Percentiles rank a stretch among this genome's conserved stretches.
Conservation (phyloP, 2,329 filamentous ascomycete genomes). For the Penicillium italicum region DNA sequence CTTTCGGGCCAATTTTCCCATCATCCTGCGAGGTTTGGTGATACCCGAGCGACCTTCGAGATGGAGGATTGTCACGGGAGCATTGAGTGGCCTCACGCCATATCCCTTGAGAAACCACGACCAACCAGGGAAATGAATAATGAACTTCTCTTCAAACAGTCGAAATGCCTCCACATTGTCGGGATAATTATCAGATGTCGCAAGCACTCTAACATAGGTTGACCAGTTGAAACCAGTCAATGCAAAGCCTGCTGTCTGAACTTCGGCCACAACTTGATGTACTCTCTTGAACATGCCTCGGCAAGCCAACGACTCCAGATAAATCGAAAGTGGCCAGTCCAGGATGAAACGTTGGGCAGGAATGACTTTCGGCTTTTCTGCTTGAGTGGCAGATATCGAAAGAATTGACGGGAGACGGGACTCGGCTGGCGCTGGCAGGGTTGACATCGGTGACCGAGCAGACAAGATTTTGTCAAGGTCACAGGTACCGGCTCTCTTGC, state of each 20-base stretch:
- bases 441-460: neutral
- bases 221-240: constrained; percentile 81
- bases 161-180: constrained; percentile 60
- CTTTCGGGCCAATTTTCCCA: constrained; percentile 31
- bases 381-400: neutral
- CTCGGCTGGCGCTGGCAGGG: neutral
- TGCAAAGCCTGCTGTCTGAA: constrained; percentile 65
- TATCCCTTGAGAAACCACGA: constrained; percentile 34
- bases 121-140: constrained; percentile 78
- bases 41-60: constrained; percentile 28
- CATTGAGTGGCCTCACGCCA: constrained; percentile 28
- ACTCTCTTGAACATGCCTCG: constrained; percentile 56
- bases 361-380: constrained; percentile 24
- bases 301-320: constrained; percentile 50
- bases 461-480: constrained; percentile 22
- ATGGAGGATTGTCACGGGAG: constrained; percentile 29
- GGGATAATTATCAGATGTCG: constrained; percentile 55
- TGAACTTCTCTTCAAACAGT: constrained; percentile 72
- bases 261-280: constrained; percentile 50
- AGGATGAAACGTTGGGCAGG: constrained; percentile 49
- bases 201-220: constrained; percentile 65
- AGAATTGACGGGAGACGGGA: neutral
- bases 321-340: constrained; percentile 48
- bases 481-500: constrained; percentile 42
- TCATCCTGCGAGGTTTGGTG: constrained; percentile 21